These are phyloP conservation scores for Aegilops longissima DNA, from an alignment of 176 grass and related monocot species.

Conservation along the genomic window DNA sequence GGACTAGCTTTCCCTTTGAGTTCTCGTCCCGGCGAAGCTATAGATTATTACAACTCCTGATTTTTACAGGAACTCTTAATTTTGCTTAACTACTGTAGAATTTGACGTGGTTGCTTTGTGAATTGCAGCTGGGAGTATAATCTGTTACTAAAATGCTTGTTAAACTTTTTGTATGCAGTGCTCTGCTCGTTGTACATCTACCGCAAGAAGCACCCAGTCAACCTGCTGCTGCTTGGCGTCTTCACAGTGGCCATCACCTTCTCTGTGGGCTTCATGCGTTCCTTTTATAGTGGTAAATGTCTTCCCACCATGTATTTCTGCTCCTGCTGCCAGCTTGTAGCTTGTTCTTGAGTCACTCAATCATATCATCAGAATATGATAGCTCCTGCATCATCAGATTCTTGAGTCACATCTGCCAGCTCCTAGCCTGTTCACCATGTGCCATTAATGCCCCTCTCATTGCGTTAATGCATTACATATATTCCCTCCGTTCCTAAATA, in stretches of 20 bases:
- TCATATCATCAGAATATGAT: too few relatives aligned
- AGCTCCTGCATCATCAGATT: too few relatives aligned
- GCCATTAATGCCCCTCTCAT: not conserved
- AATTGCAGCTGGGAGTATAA: too few relatives aligned
- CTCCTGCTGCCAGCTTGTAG: too few relatives aligned
- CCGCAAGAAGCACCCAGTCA: conserved; percentile 67
- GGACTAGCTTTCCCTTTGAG: conserved; percentile 9
- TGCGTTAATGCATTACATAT: not conserved
- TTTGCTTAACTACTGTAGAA: not conserved
- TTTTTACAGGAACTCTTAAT: conserved; percentile 2
- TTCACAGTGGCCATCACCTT: conserved; percentile 77
- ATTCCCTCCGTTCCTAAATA: too few relatives aligned
- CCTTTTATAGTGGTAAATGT: conserved; percentile 54
- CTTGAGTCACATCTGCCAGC: too few relatives aligned
- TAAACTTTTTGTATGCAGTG: not conserved
- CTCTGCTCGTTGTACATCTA: conserved; percentile 63
- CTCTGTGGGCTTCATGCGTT: conserved; percentile 63
- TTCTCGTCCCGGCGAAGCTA: not conserved
- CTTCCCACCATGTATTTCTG: not conserved
- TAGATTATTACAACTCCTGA: not conserved
- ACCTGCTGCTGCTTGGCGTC: conserved; percentile 61
- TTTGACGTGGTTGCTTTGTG: too few relatives aligned
- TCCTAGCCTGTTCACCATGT: not conserved
- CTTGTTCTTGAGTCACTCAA: not conserved
- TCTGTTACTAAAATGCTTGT: too few relatives aligned